phyloP scores from a whole-genome alignment of 208 protist species.

The Trypanosoma avium region DNA sequence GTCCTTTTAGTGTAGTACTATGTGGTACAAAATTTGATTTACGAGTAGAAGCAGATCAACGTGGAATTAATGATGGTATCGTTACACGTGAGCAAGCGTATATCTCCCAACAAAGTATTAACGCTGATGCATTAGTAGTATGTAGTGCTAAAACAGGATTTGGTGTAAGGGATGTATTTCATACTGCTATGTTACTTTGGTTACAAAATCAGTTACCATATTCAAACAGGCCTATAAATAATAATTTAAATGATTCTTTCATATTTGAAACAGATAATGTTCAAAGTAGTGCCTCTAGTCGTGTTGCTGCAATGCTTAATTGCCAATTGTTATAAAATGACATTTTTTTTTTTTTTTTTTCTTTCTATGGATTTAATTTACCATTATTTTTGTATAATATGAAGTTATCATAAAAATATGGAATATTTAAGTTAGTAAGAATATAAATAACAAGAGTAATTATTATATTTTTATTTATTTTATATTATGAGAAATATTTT shows the following conservation, averaged over 20 bases:
- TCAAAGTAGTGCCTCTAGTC: no score
- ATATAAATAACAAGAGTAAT: slow-evolving; percentile 18
- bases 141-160: slow-evolving; percentile 29
- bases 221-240: background rate
- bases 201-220: slow-evolving; percentile 14
- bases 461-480: background rate
- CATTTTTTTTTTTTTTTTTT: background rate
- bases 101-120: slow-evolving; percentile 21
- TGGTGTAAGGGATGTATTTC: slow-evolving; percentile 23
- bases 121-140: slow-evolving; percentile 22
- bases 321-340: slow-evolving; percentile 12
- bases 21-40: slow-evolving; percentile 29
- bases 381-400: no score
- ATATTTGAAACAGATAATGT: background rate
- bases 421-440: no score
- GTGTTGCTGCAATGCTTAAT: background rate
- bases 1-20: slow-evolving; percentile 19
- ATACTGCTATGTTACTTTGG: slow-evolving; percentile 24
- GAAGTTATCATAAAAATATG: no score
- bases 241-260: background rate
- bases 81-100: slow-evolving; percentile 27
- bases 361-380: no score
- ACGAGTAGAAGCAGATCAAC: slow-evolving; percentile 5
- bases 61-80: slow-evolving; percentile 2
- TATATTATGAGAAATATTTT: slow-evolving; percentile 3